Evolutionary conservation across 2,329 filamentous ascomycete genomes (phyloP), one percentile per base, ranked within the genome.

Genomic region (Sordariomycetes sp.): DNA sequence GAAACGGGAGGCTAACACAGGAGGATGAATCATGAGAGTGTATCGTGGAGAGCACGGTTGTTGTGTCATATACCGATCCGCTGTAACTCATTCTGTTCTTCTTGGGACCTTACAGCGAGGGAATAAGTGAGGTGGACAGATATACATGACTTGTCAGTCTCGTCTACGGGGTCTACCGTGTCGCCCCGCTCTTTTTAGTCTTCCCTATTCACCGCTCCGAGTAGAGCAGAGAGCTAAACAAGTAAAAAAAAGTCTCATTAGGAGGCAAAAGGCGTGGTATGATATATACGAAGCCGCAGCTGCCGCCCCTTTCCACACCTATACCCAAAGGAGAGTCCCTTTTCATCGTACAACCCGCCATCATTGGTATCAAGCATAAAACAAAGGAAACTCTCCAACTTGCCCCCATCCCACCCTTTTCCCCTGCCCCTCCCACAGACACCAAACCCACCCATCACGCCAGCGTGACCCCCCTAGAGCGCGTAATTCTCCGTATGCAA

Each of bases 401-500:
- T 50, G 6, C 45, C 13, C 10, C 45, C 22, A 20, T 10, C 24
- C n/a, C n/a, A 24, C 15, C n/a, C 42, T 10, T 17, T 12, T 59
- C 45, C 12, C 57, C 39, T 25, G 28, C 28, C 28, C 28, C 8
- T 32, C 50, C 32, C 42, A n/a, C n/a, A n/a, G n/a, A n/a, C n/a
- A n/a, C n/a, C n/a, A n/a, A n/a, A n/a, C n/a, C n/a, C n/a, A n/a
- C 24, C 15, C 24, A 22, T 42, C 32, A 22, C 22, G 28, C 50
- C 50, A 32, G 35, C 50, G 24, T n/a, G 34, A 24, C n/a, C 7
- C 20, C 8, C 22, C 45, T 35, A 96, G 61, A 96, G 76, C 55
- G 90, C 89, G 73, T 96, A 96, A 69, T 96, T 96, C 76, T 97
- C 92, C 3, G 91, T 89, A 74, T 96, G 92, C 68, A 96, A 71